These are phyloP conservation scores for Cajanus cajan DNA, from an alignment of 306 rosid genomes.

Conservation along the genomic window DNA sequence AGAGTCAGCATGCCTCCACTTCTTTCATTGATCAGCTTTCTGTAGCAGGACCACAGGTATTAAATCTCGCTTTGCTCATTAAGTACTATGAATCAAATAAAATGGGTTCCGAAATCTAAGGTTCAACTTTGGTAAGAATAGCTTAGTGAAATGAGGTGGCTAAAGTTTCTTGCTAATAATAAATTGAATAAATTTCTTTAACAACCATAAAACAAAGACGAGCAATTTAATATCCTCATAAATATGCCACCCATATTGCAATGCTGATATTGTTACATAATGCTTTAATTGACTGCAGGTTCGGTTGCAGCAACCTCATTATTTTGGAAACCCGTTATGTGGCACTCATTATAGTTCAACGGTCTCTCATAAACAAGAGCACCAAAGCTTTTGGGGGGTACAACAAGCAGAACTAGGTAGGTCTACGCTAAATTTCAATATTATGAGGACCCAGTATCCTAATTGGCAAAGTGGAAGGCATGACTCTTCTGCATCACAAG, in stretches of 20 bases:
- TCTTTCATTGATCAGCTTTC: conserved; percentile 48
- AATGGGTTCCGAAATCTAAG: background rate
- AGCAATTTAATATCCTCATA: background rate
- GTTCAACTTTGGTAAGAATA: background rate
- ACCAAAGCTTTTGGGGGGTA: conserved; percentile 48
- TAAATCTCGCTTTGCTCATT: conserved; percentile 1
- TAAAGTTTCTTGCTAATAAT: conserved; percentile 16
- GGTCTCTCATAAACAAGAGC: conserved; percentile 41
- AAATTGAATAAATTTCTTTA: conserved; percentile 15
- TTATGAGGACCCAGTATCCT: conserved; percentile 40
- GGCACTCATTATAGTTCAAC: conserved; percentile 40
- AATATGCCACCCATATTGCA: background rate
- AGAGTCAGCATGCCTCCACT: conserved; percentile 44
- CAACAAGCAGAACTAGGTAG: conserved; percentile 46
- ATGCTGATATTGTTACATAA: conserved; percentile 3
- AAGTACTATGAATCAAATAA: background rate
- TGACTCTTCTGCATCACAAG: conserved; percentile 40
- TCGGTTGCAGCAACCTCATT: conserved; percentile 52
- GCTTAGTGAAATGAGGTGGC: conserved; percentile 23
- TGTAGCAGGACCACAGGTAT: conserved; percentile 58
- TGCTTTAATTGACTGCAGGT: conserved; percentile 38
- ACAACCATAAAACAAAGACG: background rate
- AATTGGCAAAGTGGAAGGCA: conserved; percentile 56
- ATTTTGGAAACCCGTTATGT: conserved; percentile 37
- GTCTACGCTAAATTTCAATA: conserved; percentile 35